Conservation (phyloP, 2,329 filamentous ascomycete species). For the Mollisia scopiformis region DNA sequence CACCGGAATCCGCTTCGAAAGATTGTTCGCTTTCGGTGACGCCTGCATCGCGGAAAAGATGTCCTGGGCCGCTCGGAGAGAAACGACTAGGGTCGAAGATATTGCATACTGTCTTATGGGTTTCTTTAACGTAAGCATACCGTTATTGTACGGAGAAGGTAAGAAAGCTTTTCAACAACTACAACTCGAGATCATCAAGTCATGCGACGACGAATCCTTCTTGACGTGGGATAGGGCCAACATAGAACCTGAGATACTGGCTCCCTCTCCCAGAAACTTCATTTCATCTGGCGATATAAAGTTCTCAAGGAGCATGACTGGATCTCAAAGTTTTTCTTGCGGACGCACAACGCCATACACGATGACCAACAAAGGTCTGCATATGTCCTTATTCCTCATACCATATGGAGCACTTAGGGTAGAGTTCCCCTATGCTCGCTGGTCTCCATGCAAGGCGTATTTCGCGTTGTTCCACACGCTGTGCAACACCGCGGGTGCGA, state of each 20-base stretch:
- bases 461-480: neutral
- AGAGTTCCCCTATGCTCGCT: neutral
- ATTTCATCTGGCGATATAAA: neutral
- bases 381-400: neutral
- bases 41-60: conserved; percentile 38
- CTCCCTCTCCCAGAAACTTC: neutral
- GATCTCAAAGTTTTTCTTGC: too few relatives aligned
- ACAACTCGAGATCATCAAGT: conserved; percentile 40
- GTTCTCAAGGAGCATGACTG: neutral
- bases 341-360: neutral
- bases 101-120: conserved; percentile 40
- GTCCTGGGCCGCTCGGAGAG: conserved; percentile 39
- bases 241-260: neutral
- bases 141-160: conserved; percentile 40
- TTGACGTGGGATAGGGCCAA: conserved; percentile 30
- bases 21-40: neutral
- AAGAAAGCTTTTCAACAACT: conserved; percentile 37
- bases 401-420: neutral
- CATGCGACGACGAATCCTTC: conserved; percentile 39
- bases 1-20: conserved; percentile 33
- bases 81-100: conserved; percentile 34
- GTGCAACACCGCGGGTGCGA: too few relatives aligned
- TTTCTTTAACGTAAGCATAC: conserved; percentile 40
- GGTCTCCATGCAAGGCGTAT: neutral
- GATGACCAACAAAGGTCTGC: conserved; percentile 5